Percentiles rank a stretch among this genome's conserved stretches.
phyloP scores from a whole-genome alignment of 1,139 yeast genomes.

The Diutina scorzettiae region DNA sequence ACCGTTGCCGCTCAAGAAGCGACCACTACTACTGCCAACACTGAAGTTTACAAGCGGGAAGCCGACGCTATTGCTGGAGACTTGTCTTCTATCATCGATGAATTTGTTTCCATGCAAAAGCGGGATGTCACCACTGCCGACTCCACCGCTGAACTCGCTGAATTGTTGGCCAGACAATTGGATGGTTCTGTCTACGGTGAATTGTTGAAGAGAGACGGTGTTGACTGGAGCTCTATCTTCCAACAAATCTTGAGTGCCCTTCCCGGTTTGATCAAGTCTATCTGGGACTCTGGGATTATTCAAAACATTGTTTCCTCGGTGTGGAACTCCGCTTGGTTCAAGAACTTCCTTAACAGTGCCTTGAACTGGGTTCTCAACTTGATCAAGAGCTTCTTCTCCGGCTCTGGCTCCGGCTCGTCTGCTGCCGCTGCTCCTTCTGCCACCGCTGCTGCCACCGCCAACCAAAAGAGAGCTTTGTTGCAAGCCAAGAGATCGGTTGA shows the following conservation, averaged over 20 bases:
- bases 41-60: not conserved
- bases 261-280: conserved; percentile 2
- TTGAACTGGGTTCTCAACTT: not conserved
- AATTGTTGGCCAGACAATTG: not conserved
- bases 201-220: not conserved
- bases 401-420: not conserved
- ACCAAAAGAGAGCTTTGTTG: not conserved
- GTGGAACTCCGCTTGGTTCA: conserved; percentile 1
- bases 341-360: not conserved
- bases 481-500: conserved; percentile 3
- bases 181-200: not conserved
- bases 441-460: not conserved
- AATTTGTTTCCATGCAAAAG: not conserved
- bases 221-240: not conserved
- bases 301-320: not conserved
- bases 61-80: not conserved
- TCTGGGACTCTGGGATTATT: conserved; percentile 5
- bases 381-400: not conserved
- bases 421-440: not conserved
- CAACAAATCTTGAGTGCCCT: not conserved
- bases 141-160: not conserved
- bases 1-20: not conserved
- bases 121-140: not conserved
- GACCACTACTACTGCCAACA: not conserved
- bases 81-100: not conserved